These are phyloP conservation scores for Fraxinus excelsior DNA, from an alignment of 257 asterid genomes.

Conservation along the genomic window DNA sequence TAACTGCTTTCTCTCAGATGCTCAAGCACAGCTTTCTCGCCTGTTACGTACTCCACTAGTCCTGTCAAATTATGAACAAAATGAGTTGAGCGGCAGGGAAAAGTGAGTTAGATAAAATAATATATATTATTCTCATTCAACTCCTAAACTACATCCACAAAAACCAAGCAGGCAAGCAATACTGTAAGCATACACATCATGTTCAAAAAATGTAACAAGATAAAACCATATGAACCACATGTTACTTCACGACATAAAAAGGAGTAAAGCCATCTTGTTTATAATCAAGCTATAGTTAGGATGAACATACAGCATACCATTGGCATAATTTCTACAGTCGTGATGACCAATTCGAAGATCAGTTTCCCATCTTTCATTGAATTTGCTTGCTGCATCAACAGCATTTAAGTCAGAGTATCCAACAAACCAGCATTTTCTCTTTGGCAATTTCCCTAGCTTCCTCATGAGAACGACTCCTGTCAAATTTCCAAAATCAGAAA, in stretches of 20 bases:
- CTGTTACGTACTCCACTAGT: conserved; percentile 43
- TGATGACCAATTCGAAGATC: conserved; percentile 60
- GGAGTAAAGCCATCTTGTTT: not conserved
- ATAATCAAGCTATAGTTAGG: no score
- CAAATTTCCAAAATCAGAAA: conserved; percentile 2
- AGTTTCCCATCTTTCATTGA: conserved; percentile 62
- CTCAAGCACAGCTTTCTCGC: conserved; percentile 40
- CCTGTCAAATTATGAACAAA: not conserved
- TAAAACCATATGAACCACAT: not conserved
- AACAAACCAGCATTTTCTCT: conserved; percentile 70
- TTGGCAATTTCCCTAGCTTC: conserved; percentile 56
- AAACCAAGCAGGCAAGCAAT: not conserved
- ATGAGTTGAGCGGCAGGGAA: not conserved
- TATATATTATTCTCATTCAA: not conserved
- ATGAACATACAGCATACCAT: conserved; percentile 36
- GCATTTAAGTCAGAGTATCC: conserved; percentile 52
- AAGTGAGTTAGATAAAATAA: not conserved
- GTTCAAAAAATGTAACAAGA: not conserved
- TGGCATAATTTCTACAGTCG: conserved; percentile 70
- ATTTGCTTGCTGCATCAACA: conserved; percentile 36
- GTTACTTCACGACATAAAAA: not conserved
- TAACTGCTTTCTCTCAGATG: conserved; percentile 29
- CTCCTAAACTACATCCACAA: not conserved
- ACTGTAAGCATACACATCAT: not conserved
- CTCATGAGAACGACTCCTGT: conserved; percentile 61